Conservation (phyloP, 2,329 filamentous ascomycete genomes). For the Phyllosticta citriasiana region DNA sequence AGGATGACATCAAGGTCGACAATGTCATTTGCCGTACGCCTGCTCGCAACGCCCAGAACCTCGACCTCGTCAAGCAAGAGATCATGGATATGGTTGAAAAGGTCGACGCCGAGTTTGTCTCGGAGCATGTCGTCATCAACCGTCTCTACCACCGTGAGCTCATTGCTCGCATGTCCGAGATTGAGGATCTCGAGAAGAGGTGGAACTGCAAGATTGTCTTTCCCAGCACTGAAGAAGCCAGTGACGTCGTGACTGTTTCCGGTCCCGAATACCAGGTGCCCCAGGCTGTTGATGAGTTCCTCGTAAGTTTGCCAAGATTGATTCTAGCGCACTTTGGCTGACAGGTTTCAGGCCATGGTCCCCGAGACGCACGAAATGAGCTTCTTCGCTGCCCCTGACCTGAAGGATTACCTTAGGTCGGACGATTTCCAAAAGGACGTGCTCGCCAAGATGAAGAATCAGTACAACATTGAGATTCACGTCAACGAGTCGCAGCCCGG, state of each 20-base stretch:
- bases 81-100: slow-evolving; percentile 99
- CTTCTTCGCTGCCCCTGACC: slow-evolving; percentile 62
- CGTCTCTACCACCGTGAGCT: slow-evolving; percentile 92
- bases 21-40: slow-evolving; percentile 98
- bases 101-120: slow-evolving; percentile 92
- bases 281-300: slow-evolving; percentile 87
- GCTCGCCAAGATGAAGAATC: slow-evolving; percentile 71
- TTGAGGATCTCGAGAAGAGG: slow-evolving; percentile 94
- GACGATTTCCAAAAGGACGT: slow-evolving; percentile 72
- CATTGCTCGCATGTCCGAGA: slow-evolving; percentile 74
- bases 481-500: slow-evolving; percentile 46
- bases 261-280: slow-evolving; percentile 98
- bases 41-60: slow-evolving; percentile 89
- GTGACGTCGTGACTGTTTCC: slow-evolving; percentile 89
- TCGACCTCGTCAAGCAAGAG: slow-evolving; percentile 96
- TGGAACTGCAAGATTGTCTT: slow-evolving; percentile 99
- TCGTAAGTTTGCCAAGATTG: slow-evolving; percentile 41
- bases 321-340: slow-evolving; percentile 15
- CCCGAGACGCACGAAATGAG: slow-evolving; percentile 90
- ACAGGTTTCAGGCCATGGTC: slow-evolving; percentile 67
- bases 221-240: slow-evolving; percentile 93
- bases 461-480: slow-evolving; percentile 83
- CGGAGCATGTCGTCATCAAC: slow-evolving; percentile 86
- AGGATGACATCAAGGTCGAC: slow-evolving; percentile 97
- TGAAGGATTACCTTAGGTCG: slow-evolving; percentile 75